Base-by-base conservation (phyloP, 306 rosid species). In the Luffa aegyptiaca region DNA sequence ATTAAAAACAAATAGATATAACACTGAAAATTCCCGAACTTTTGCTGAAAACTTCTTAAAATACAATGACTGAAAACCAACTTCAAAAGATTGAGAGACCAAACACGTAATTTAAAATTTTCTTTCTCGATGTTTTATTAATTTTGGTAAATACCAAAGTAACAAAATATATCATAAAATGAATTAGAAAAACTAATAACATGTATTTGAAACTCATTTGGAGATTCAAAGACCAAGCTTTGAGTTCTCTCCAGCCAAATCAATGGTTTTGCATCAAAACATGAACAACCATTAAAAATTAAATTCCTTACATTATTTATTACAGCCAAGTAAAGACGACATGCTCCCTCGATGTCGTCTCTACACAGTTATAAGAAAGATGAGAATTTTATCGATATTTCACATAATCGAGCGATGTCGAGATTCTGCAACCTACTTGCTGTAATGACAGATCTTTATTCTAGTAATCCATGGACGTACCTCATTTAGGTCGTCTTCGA, bases 401-500 rank as follows among this genome's bases (percentile, higher is more conserved):
- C 64, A 53, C 64, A 33, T 18, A 12, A 35, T 52, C 8, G 63
- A 10, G 61, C 21, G 33, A 57, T 4, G 69, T 21, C 53, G 2
- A 16, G 55, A 46, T 58, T 74, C 78, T 35, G 58, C 78, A 51
- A 46, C 45, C 79, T 31, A 75, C 48, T 8, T 53, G 18, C 26
- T 17, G 64, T 53, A 35, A 16, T 53, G 41, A 41, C 18, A 13
- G 21, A 4, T 58, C 17, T 58, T 57, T 51, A 74, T 51, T 49
- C 26, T 17, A 51, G 18, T 51, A 21, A 26, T 33, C 31, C 45
- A 5, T 20, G 71, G 44, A 59, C 36, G 13, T 41, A 75, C 36
- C 57, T 81, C 89, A 95, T 84, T 91, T 94, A 0, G 97, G 92
- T 78, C 91, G 90, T 83, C 96, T 78, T 61, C 93, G 85, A 62